These are phyloP conservation scores for Microdochium trichocladiopsis DNA, from an alignment of 2,329 filamentous ascomycete species.

Conservation along the genomic window DNA sequence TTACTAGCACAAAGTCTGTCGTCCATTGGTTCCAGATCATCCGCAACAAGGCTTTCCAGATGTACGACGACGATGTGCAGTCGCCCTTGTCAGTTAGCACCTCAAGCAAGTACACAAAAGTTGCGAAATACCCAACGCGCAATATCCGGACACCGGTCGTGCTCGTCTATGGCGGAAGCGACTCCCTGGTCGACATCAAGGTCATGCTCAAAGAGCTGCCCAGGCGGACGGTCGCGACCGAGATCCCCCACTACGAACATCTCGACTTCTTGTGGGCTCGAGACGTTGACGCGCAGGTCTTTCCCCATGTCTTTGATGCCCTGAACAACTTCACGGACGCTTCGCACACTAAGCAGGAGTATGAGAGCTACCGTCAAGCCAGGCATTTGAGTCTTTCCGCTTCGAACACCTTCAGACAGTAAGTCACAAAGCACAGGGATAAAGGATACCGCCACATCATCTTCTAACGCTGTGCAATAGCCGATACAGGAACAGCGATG, in stretches of 20 bases:
- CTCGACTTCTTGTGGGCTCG: slow-evolving; percentile 93
- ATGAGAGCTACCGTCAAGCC: slow-evolving; percentile 46
- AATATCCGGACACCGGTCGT: slow-evolving; percentile 97
- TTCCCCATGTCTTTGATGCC: slow-evolving; percentile 86
- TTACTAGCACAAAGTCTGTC: slow-evolving; percentile 92
- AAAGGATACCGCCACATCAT: no score
- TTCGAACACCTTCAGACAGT: slow-evolving; percentile 23
- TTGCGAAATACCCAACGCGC: slow-evolving; percentile 89
- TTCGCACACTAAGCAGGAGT: slow-evolving; percentile 53
- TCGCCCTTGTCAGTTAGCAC: slow-evolving; percentile 65
- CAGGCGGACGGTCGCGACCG: slow-evolving; percentile 73
- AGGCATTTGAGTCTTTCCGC: slow-evolving; percentile 40
- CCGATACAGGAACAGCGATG: slow-evolving; percentile 13
- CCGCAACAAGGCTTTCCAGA: slow-evolving; percentile 90
- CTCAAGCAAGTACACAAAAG: slow-evolving; percentile 83
- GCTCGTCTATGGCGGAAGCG: slow-evolving; percentile 85
- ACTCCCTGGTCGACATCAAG: slow-evolving; percentile 89
- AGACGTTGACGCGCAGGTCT: slow-evolving; percentile 78
- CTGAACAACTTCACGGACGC: slow-evolving; percentile 63
- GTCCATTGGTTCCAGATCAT: slow-evolving; percentile 99
- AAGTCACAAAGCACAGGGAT: no score
- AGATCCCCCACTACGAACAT: slow-evolving; percentile 91
- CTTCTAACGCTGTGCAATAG: background rate
- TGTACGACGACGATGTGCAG: slow-evolving; percentile 94
- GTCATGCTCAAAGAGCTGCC: slow-evolving; percentile 89